Evolutionary conservation across 805 yeast genomes (phyloP).

Genomic region (Grigorovia transvaalensis): DNA sequence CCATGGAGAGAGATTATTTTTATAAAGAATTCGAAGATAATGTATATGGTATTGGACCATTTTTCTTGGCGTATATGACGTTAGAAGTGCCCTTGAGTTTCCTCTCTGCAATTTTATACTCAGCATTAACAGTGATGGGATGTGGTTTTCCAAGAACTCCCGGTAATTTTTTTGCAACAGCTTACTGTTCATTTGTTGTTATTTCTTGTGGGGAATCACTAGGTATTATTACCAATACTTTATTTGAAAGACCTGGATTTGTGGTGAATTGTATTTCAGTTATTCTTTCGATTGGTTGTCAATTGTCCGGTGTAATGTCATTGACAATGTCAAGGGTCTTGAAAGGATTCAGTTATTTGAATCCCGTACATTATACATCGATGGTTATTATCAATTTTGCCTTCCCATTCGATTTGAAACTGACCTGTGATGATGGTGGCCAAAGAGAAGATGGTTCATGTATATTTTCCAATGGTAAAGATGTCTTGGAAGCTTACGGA

Average conservation of each 20-base stretch:
- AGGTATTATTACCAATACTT: conserved; percentile 69
- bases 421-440: conserved; percentile 41
- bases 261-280: conserved; percentile 67
- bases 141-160: conserved; percentile 65
- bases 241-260: conserved; percentile 66
- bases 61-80: conserved; percentile 35
- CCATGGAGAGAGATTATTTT: conserved; percentile 61
- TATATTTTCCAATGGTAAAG: conserved; percentile 40
- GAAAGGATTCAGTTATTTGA: conserved; percentile 61
- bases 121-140: conserved; percentile 54
- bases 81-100: conserved; percentile 23
- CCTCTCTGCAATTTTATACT: conserved; percentile 43
- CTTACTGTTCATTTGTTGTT: conserved; percentile 42
- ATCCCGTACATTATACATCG: conserved; percentile 67
- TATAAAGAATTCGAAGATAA: conserved; percentile 71
- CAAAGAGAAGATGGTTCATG: conserved; percentile 32
- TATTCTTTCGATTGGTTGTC: conserved; percentile 57
- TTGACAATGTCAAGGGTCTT: conserved; percentile 61
- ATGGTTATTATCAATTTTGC: conserved; percentile 50
- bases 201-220: conserved; percentile 75
- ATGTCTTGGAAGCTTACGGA: conserved; percentile 44
- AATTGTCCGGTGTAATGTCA: conserved; percentile 81
- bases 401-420: conserved; percentile 38
- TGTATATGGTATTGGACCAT: conserved; percentile 55
- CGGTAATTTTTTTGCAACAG: conserved; percentile 54